These are phyloP conservation scores for Licmophora abbreviata DNA, from an alignment of 108 stramenopile genomes.

Conservation along the genomic window DNA sequence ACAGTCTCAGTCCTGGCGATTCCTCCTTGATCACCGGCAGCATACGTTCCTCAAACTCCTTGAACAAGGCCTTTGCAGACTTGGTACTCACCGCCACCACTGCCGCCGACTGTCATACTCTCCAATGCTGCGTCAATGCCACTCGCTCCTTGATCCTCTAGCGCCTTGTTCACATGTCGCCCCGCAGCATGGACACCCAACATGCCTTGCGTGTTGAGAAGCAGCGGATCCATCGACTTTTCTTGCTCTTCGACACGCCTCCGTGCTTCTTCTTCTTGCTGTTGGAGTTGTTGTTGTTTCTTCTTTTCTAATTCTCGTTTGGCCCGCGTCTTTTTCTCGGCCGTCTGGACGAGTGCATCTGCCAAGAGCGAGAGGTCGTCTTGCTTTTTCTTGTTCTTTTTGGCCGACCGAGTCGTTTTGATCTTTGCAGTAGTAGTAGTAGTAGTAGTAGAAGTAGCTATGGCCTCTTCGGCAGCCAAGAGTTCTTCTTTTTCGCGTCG, in stretches of 20 bases:
- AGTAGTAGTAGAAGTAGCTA: no score
- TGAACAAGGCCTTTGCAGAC: constrained; percentile 75
- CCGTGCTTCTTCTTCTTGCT: constrained; percentile 16
- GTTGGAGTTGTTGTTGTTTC: constrained; percentile 25
- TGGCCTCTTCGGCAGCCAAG: constrained; percentile 60
- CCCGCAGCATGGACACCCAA: constrained; percentile 28
- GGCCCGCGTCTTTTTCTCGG: constrained; percentile 76
- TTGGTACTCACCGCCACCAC: constrained; percentile 28
- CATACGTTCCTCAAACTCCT: constrained; percentile 84
- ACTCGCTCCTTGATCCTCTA: constrained; percentile 33
- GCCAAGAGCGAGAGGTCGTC: constrained; percentile 61
- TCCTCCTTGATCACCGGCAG: constrained; percentile 75
- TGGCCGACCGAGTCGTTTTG: constrained; percentile 18
- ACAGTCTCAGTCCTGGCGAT: constrained; percentile 82
- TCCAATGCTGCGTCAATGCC: constrained; percentile 61
- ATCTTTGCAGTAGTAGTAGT: constrained; percentile 40
- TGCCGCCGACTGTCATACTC: constrained; percentile 21
- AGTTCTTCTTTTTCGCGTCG: constrained; percentile 62
- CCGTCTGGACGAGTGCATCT: constrained; percentile 61
- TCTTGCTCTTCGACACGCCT: constrained; percentile 9
- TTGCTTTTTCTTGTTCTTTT: constrained; percentile 37
- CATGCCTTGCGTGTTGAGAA: constrained; percentile 57
- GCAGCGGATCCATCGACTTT: constrained; percentile 54
- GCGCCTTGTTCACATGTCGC: constrained; percentile 49
- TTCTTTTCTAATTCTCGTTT: constrained; percentile 49